These are phyloP conservation scores for Botrytis galanthina DNA, from an alignment of 2,329 filamentous ascomycete species.

Conservation along the genomic window DNA sequence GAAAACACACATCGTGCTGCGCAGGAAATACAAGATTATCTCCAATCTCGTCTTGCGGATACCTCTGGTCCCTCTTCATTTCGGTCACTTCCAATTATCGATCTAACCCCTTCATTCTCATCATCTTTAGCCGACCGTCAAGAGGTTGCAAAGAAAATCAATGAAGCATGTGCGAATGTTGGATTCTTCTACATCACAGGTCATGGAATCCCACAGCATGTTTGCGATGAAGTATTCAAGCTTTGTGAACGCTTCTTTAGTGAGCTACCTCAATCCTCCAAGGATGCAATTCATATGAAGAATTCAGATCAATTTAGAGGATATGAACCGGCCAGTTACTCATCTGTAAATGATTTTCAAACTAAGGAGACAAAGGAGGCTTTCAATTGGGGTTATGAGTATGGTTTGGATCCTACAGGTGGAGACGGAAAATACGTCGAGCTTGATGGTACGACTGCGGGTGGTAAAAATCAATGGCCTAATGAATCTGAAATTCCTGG, in stretches of 20 bases:
- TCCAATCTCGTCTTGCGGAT: constrained; percentile 29
- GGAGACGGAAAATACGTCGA: constrained; percentile 39
- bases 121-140: constrained; percentile 30
- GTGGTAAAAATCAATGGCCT: constrained; percentile 35
- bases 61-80: constrained; percentile 29
- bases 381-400: constrained; percentile 39
- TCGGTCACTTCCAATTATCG: constrained; percentile 35
- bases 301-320: constrained; percentile 45
- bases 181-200: constrained; percentile 43
- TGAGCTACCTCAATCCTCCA: constrained; percentile 46
- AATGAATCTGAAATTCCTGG: constrained; percentile 33
- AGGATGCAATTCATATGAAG: constrained; percentile 43
- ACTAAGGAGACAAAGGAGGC: constrained; percentile 49
- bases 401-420: constrained; percentile 35
- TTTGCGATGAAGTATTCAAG: constrained; percentile 45
- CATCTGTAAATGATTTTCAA: constrained; percentile 46
- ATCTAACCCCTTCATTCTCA: constrained; percentile 36
- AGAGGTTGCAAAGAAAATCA: constrained; percentile 32
- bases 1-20: constrained; percentile 26
- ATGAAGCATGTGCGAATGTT: constrained; percentile 34
- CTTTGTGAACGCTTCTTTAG: constrained; percentile 48
- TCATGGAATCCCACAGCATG: constrained; percentile 44
- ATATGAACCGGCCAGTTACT: constrained; percentile 49
- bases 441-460: constrained; percentile 33
- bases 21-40: constrained; percentile 33